Conservation (phyloP, 202 grass and related monocot genomes). For the Cymbopogon flexuosus region DNA sequence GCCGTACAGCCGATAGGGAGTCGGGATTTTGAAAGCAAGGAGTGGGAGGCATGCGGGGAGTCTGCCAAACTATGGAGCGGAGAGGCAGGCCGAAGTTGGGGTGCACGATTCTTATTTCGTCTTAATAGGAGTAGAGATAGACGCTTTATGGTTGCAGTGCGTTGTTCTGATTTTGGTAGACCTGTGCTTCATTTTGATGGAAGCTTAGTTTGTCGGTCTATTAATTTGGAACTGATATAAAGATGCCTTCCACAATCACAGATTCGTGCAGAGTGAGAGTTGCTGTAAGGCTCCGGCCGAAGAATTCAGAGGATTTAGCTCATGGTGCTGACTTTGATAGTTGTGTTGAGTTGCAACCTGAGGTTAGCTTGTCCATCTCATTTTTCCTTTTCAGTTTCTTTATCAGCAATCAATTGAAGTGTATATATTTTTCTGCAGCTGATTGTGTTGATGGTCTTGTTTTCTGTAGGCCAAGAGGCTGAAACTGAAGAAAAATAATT, state of each 20-base stretch:
- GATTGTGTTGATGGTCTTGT: neutral
- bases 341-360: slow-evolving; percentile 83
- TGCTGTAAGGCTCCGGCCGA: slow-evolving; percentile 74
- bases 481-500: slow-evolving; percentile 88
- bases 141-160: neutral
- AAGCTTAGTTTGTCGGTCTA: neutral
- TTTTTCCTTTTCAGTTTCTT: slow-evolving; percentile 1
- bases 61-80: too few species aligned
- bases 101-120: too few species aligned
- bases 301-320: slow-evolving; percentile 55
- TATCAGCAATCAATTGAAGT: neutral
- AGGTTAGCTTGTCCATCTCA: slow-evolving; percentile 43
- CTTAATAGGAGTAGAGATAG: too few species aligned
- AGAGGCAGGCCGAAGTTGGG: too few species aligned
- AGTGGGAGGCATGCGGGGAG: too few species aligned
- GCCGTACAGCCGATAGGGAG: too few species aligned
- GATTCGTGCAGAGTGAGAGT: slow-evolving; percentile 85
- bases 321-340: slow-evolving; percentile 52
- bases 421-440: neutral
- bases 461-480: slow-evolving; percentile 68
- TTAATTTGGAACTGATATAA: neutral
- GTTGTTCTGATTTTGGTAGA: neutral
- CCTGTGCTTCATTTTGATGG: neutral
- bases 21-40: too few species aligned
- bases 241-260: neutral